Percentiles rank a stretch among this genome's conserved stretches.
Evolutionary conservation across 345 rosid genomes (phyloP).

Genomic region (Rhodamnia argentea): DNA sequence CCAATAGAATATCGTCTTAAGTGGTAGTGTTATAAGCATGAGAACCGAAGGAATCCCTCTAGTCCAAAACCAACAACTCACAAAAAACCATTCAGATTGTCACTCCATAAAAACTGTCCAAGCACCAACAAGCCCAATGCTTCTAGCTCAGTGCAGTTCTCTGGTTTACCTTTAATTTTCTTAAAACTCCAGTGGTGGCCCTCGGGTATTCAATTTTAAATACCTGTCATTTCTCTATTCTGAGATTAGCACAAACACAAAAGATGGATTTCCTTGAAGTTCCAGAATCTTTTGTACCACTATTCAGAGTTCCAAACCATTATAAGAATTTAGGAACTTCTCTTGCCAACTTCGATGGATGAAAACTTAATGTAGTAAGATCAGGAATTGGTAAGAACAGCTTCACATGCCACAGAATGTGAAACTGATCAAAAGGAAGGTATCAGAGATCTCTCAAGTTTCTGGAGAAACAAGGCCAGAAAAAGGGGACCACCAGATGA

Average conservation of each 20-base stretch:
- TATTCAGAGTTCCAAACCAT: background rate
- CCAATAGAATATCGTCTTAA: background rate
- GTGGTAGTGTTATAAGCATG: background rate
- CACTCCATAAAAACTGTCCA: background rate
- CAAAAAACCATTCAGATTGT: background rate
- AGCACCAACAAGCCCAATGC: background rate
- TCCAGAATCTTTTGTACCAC: background rate
- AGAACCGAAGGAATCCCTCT: background rate
- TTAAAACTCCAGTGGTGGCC: background rate
- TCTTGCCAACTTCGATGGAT: background rate
- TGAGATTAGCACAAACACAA: background rate
- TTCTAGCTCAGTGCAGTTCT: background rate
- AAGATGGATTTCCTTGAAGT: background rate
- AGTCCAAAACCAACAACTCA: background rate
- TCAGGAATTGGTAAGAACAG: background rate
- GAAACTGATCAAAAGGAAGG: background rate
- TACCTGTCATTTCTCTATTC: background rate
- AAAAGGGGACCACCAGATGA: background rate
- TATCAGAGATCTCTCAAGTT: background rate
- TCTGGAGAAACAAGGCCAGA: background rate
- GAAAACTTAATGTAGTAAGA: background rate
- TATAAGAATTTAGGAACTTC: background rate
- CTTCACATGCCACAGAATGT: background rate
- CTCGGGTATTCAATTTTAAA: background rate
- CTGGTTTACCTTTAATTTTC: background rate